phyloP scores from a whole-genome alignment of 306 rosid species.

The Cicer judaicum region DNA sequence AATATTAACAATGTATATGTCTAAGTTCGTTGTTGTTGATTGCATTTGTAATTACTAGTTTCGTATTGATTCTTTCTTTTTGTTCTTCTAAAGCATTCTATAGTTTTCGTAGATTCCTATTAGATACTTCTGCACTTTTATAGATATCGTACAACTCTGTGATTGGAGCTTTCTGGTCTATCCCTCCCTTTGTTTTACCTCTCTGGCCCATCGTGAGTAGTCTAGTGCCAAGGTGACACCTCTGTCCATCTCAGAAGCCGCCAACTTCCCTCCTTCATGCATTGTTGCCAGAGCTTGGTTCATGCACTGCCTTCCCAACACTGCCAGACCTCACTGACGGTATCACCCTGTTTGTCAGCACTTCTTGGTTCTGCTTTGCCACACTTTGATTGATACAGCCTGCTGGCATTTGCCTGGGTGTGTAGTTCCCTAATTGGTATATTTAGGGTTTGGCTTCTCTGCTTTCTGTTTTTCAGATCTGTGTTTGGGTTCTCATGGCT shows the following conservation, averaged over 20 bases:
- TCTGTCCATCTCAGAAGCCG: neutral
- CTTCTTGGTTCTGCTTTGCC: slow-evolving; percentile 14
- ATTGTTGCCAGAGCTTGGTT: neutral
- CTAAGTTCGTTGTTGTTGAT: slow-evolving; percentile 10
- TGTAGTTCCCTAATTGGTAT: neutral
- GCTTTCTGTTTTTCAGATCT: neutral
- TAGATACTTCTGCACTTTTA: neutral
- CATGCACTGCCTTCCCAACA: neutral
- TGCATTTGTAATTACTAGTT: neutral
- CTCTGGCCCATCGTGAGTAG: slow-evolving; percentile 3
- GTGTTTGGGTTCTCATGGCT: neutral
- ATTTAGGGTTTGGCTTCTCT: neutral
- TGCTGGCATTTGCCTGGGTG: neutral
- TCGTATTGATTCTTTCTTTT: neutral
- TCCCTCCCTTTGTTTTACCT: neutral
- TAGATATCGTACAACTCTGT: neutral
- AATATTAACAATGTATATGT: neutral
- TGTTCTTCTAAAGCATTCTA: neutral
- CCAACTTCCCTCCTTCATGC: neutral
- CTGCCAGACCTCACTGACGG: neutral
- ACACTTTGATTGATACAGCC: neutral
- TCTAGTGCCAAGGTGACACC: neutral
- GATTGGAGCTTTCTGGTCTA: neutral
- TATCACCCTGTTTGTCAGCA: neutral
- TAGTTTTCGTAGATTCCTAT: neutral